These are phyloP conservation scores for Penicillium brasilianum DNA, from an alignment of 2,329 filamentous ascomycete genomes.

Conservation along the genomic window DNA sequence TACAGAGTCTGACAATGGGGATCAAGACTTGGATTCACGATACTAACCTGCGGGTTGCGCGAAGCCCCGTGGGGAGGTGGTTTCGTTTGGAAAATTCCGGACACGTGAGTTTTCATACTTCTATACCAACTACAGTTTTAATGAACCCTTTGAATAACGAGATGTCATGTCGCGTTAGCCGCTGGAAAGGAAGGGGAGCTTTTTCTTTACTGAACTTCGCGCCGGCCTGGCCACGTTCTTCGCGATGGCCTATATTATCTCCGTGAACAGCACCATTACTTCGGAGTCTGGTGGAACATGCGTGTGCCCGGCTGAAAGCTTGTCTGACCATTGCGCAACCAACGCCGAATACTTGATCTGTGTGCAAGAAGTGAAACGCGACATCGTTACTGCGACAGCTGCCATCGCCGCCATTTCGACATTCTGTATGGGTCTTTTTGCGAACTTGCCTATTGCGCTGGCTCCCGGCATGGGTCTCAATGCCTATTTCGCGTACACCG, in stretches of 20 bases:
- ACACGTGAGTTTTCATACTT: conserved; percentile 64
- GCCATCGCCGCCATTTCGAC: conserved; percentile 78
- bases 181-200: conserved; percentile 72
- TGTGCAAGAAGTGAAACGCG: conserved; percentile 67
- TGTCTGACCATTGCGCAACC: conserved; percentile 53
- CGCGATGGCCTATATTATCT: conserved; percentile 82
- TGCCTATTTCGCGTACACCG: conserved; percentile 83
- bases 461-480: conserved; percentile 83
- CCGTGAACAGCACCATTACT: conserved; percentile 70
- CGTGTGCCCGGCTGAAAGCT: conserved; percentile 64
- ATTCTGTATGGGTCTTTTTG: conserved; percentile 83
- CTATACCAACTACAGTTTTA: background rate
- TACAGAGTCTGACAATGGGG: conserved; percentile 19
- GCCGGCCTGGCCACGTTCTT: conserved; percentile 81
- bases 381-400: conserved; percentile 82
- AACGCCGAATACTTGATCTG: conserved; percentile 53
- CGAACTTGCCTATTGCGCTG: conserved; percentile 76
- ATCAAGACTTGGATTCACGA: conserved; percentile 29
- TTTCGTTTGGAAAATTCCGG: conserved; percentile 83
- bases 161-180: conserved; percentile 51
- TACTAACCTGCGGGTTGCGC: conserved; percentile 58
- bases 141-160: background rate
- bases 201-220: conserved; percentile 82
- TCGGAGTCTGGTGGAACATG: conserved; percentile 76
- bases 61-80: conserved; percentile 69